These are phyloP conservation scores for Kandelia obovata DNA, from an alignment of 345 rosid species.

Conservation along the genomic window DNA sequence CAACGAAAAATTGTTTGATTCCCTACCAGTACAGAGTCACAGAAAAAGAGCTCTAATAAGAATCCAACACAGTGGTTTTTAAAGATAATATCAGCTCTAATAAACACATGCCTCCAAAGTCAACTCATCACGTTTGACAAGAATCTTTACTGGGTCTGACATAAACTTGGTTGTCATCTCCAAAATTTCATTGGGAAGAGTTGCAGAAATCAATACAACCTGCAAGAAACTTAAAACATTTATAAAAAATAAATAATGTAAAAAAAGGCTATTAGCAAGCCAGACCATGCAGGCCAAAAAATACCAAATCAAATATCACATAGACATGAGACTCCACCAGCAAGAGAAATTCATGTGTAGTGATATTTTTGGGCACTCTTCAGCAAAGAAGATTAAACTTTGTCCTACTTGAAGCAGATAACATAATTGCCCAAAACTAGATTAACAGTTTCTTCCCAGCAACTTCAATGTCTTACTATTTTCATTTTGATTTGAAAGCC, in stretches of 20 bases:
- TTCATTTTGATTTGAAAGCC: no score
- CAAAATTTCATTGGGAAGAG: constrained; percentile 93
- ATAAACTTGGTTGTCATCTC: constrained; percentile 91
- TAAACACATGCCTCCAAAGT: constrained; percentile 66
- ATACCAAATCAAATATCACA: no score
- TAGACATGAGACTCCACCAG: no score
- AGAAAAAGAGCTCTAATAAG: constrained; percentile 3
- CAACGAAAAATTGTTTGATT: constrained; percentile 89
- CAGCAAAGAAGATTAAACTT: no score
- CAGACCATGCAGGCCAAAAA: no score
- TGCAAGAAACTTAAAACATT: constrained; percentile 15
- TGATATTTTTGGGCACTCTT: no score
- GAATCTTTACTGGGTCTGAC: constrained; percentile 95
- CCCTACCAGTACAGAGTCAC: constrained; percentile 51
- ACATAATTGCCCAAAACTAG: no score
- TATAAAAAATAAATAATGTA: neutral
- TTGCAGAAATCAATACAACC: constrained; percentile 95
- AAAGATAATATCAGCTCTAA: neutral
- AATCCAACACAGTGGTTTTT: neutral
- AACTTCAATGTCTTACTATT: no score
- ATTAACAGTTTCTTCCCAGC: no score
- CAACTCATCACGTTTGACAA: constrained; percentile 97
- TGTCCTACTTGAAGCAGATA: no score
- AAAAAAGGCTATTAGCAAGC: no score
- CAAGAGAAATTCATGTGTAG: no score